Base-by-base conservation (phyloP, 495 filamentous ascomycete species). In the Aspergillus affinis region DNA sequence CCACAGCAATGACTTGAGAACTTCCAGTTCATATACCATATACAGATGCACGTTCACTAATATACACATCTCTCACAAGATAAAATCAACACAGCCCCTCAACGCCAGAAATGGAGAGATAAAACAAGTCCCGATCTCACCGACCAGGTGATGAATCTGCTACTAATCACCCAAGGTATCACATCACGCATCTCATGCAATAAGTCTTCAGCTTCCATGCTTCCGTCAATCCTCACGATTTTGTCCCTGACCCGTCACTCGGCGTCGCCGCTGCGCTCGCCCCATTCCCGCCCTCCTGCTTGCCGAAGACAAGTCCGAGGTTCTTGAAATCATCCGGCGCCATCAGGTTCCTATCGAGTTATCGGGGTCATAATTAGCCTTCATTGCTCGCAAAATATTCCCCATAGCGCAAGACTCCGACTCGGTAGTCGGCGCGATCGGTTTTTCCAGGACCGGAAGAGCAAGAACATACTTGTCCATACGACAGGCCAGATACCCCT, bases 251-350 rank as follows among this genome's bases (percentile, higher is more conserved):
- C 48, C 18, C 46, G 56, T 48, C 60, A 47, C 44, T 36, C 54
- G 57, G 48, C 12, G 23, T 26, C 23, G 54, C 21, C 17, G 62
- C 32, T 0, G 55, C 12, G 5, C 30, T 51, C 46, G 54, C 19
- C 29, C 36, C 36, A 15, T 48, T 51, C 13, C 15, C 23, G 19
- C 13, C 21, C 56, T 66, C 60, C 12, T 72, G 66, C 9, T 80
- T 70, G 48, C 82, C 75, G 29, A 91, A 90, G 13, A 77, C 75
- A 59, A 95, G 92, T 1, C 94, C 94, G 23, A 98, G 78, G 63
- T 98, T 98, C 74, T 89, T 89, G 68, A 97, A 91, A 55, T 93
- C 87, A 67, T 98, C 94, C 54, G 84, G 90, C 19, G 92, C 91
- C 94, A 98, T 98, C 32, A 98, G 80, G 69, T 97, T 96, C 67